Conservation (phyloP, 2,329 filamentous ascomycete genomes). For the Cercospora sp. region DNA sequence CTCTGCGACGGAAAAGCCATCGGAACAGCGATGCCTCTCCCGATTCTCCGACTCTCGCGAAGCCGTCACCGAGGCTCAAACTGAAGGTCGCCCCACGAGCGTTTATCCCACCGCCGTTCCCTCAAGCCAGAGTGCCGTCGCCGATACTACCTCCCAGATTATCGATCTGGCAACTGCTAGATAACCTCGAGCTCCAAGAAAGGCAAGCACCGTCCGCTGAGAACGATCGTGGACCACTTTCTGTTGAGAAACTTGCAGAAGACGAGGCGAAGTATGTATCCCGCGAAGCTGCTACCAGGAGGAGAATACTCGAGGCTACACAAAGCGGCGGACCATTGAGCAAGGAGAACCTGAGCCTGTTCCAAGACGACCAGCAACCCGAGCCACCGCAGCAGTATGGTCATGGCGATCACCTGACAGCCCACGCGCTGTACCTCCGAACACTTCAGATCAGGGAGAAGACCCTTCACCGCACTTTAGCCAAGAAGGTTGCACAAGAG, state of each 20-base stretch:
- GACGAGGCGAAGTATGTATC: slow-evolving; percentile 30
- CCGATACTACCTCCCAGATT: slow-evolving; percentile 33
- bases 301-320: slow-evolving; percentile 67
- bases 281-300: slow-evolving; percentile 36
- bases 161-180: slow-evolving; percentile 37
- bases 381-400: slow-evolving; percentile 78
- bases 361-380: slow-evolving; percentile 52
- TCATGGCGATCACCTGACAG: slow-evolving; percentile 81
- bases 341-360: slow-evolving; percentile 56
- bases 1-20: slow-evolving; percentile 25
- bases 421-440: slow-evolving; percentile 77
- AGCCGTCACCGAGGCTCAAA: slow-evolving; percentile 34
- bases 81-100: slow-evolving; percentile 32
- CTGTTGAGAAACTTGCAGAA: slow-evolving; percentile 29
- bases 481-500: slow-evolving; percentile 76
- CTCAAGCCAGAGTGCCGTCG: slow-evolving; percentile 33
- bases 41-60: slow-evolving; percentile 26
- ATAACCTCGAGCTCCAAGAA: slow-evolving; percentile 38
- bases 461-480: slow-evolving; percentile 70
- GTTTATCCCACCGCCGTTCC: slow-evolving; percentile 35
- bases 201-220: slow-evolving; percentile 37
- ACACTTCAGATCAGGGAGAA: slow-evolving; percentile 79
- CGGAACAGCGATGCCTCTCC: slow-evolving; percentile 20
- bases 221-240: slow-evolving; percentile 35
- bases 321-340: slow-evolving; percentile 75